A percentile compares a stretch with the other conserved stretches of the same genome.
phyloP scores from a whole-genome alignment of 768 basidiomycete genomes.

The Leccinum arenicola region DNA sequence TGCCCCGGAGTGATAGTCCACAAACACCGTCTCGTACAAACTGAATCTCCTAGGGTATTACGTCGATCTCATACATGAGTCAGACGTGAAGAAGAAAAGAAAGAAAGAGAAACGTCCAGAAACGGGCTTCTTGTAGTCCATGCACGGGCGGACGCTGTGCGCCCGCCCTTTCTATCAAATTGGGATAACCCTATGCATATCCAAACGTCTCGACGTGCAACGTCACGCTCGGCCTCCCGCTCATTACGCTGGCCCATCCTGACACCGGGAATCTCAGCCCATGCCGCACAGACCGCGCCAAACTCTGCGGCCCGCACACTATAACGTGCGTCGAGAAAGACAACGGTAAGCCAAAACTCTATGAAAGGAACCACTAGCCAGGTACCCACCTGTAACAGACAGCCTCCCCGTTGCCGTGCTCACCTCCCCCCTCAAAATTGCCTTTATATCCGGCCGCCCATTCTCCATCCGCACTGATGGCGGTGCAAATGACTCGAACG shows the following conservation, averaged over 20 bases:
- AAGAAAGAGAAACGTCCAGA: neutral
- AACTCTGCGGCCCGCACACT: constrained; percentile 50
- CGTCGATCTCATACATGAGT: neutral
- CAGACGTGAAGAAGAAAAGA: neutral
- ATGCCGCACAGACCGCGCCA: constrained; percentile 38
- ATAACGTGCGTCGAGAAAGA: neutral
- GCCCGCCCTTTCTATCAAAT: neutral
- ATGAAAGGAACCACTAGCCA: too few species aligned
- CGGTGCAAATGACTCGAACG: constrained; percentile 3
- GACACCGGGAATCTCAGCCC: constrained; percentile 39
- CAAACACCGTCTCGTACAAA: neutral
- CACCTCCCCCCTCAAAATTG: constrained; percentile 38
- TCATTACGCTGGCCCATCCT: constrained; percentile 25
- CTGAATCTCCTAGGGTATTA: neutral
- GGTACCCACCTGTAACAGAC: constrained; percentile 45
- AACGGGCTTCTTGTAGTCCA: neutral
- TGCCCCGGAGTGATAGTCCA: too few species aligned
- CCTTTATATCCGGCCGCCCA: constrained; percentile 44
- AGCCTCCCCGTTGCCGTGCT: constrained; percentile 35
- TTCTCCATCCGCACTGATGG: constrained; percentile 27
- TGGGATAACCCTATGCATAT: constrained; percentile 28
- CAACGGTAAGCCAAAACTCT: neutral
- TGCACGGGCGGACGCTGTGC: neutral
- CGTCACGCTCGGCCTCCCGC: constrained; percentile 38
- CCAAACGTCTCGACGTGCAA: constrained; percentile 41